Evolutionary conservation across 2,329 filamentous ascomycete genomes (phyloP), one percentile per base, ranked within the genome.

Genomic region (Teratosphaeria epicoccoides): DNA sequence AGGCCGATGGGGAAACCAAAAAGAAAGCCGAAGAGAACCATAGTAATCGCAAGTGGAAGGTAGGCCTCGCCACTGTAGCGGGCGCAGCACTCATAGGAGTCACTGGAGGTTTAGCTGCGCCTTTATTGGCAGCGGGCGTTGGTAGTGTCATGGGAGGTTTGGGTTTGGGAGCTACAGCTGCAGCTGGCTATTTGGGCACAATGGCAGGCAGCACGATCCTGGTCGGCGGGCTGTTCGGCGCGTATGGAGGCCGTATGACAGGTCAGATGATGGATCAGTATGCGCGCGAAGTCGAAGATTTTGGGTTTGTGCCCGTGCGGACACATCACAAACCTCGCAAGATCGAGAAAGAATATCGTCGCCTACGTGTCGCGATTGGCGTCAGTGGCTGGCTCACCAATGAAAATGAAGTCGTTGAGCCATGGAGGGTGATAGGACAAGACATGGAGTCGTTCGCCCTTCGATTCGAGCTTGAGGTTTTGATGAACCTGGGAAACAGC

Each of bases 241-340:
- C 93, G n/a, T 95, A 94, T 64, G 87, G 87, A 43, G 83, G 84
- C 1, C 81, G 84, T 29, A 90, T 95, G 76, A 87, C 86, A 0
- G 82, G 83, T 49, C 84, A 89, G 66, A 88, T 90, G 76, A 86
- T 96, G 76, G 88, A 95, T 57, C 77, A 84, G n/a, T 95, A 94
- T 66, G 80, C 85, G 10, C 83, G 82, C 59, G 88, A 95, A 57
- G 84, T 97, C 14, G 82, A 88, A 61, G 90, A 97, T 63, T 95
- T 96, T 68, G 88, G 82, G 0, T 87, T 97, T 61, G 70, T 95
- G 10, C 87, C 88, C 0, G 74, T 95, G 14, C 80, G 82, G 49
- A 77, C 78, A 12, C 65, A 72, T 25, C 77, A 82, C 52, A 77
- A 53, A 63, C 81, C 55, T 66, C 75, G 51, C 66, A 82, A 74